A percentile compares a stretch with the other conserved stretches of the same genome.
phyloP scores from a whole-genome alignment of 1,284 basidiomycete species.

The Papiliotrema nemorosa region DNA sequence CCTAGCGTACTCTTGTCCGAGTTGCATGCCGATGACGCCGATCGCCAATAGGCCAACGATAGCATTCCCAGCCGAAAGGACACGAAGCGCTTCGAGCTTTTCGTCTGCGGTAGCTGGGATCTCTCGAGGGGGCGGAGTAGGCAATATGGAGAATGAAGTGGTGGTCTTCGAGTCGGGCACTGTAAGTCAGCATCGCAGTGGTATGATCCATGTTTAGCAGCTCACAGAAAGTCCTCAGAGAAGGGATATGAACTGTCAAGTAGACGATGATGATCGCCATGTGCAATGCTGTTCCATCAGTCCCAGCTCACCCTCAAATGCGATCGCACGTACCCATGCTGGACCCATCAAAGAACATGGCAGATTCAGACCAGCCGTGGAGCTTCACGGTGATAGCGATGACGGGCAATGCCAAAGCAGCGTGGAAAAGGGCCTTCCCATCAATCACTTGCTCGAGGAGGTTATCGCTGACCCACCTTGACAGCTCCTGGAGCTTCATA shows the following conservation, averaged over 20 bases:
- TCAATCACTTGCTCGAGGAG: neutral
- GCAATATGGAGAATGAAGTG: constrained; percentile 44
- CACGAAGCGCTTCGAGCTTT: constrained; percentile 68
- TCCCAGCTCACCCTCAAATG: neutral
- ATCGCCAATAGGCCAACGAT: constrained; percentile 65
- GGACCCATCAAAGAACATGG: constrained; percentile 86
- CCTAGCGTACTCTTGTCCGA: constrained; percentile 78
- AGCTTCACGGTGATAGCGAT: constrained; percentile 71
- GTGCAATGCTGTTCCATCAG: constrained; percentile 55
- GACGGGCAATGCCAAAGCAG: constrained; percentile 70
- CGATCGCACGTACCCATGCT: constrained; percentile 60
- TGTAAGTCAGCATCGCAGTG: constrained; percentile 4
- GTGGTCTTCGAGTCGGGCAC: constrained; percentile 38
- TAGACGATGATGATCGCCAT: constrained; percentile 73
- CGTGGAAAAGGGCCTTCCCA: constrained; percentile 71
- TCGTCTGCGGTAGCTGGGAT: constrained; percentile 61
- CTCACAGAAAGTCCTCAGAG: constrained; percentile 60
- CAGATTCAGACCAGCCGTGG: constrained; percentile 80
- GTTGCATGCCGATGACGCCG: constrained; percentile 56
- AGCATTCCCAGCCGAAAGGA: constrained; percentile 77
- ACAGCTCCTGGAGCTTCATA: constrained; percentile 84
- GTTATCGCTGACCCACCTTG: constrained; percentile 63
- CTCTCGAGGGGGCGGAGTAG: constrained; percentile 52
- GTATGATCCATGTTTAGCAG: constrained; percentile 1
- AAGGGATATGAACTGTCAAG: constrained; percentile 70